Percentiles rank a stretch among this genome's conserved stretches.
Evolutionary conservation across 2,329 filamentous ascomycete species (phyloP).

Genomic region (Talaromyces marneffei): DNA sequence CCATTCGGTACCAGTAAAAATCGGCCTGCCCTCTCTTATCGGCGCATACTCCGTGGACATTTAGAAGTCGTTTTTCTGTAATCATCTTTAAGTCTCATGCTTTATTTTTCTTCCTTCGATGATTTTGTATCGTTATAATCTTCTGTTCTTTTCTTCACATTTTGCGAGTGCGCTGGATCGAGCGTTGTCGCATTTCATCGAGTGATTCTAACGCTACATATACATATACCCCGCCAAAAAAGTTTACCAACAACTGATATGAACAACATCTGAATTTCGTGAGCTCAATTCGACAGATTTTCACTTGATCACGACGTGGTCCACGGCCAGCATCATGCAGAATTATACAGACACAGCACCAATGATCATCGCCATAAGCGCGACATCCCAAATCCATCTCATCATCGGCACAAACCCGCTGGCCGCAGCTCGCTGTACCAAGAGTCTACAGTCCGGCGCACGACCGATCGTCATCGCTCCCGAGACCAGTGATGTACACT

Average conservation of each 20-base stretch:
- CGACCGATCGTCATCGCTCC: slow-evolving; percentile 72
- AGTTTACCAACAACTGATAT: neutral
- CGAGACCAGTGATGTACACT: slow-evolving; percentile 55
- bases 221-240: neutral
- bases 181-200: neutral
- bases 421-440: slow-evolving; percentile 74
- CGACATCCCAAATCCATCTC: slow-evolving; percentile 58
- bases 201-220: neutral
- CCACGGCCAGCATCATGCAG: neutral
- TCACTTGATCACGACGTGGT: neutral
- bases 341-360: slow-evolving; percentile 16
- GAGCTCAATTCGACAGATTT: neutral
- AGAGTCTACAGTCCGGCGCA: slow-evolving; percentile 77
- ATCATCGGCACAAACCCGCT: slow-evolving; percentile 81
- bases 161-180: neutral
- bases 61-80: neutral
- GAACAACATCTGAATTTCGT: neutral
- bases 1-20: slow-evolving; percentile 2
- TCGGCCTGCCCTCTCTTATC: neutral
- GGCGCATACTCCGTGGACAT: neutral
- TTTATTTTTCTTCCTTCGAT: neutral
- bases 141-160: neutral
- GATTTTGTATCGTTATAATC: neutral
- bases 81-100: neutral
- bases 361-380: slow-evolving; percentile 38